Base-by-base conservation (phyloP, 768 basidiomycete species). In the Lentinula raphanica region DNA sequence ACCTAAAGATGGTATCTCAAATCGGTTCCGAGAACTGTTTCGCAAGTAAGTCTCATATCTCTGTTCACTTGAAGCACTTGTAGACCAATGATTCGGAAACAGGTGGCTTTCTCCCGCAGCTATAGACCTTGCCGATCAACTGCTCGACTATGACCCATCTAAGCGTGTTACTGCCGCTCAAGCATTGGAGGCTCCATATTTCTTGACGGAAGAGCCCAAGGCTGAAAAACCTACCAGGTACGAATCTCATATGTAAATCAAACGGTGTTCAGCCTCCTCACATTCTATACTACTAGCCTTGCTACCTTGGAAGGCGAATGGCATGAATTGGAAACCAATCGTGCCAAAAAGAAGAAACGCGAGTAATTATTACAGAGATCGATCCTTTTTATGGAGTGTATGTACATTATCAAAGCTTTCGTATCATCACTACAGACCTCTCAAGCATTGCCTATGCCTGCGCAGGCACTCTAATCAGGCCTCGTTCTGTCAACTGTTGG, bases 251-350 rank as follows among this genome's bases (percentile, higher is more conserved):
- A 55, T 9, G n/a, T 17, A 23, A 15, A 55, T 15, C 57, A 42
- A 38, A 44, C 54, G 42, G 9, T 19, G 25, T n/a, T 55, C 11
- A 17, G 42, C 46, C 66, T 62, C 40, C 46, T 58, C 40, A 21
- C 13, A 40, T 29, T n/a, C n/a, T n/a, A 54, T 49, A 60, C 45
- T 49, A 45, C 19, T 61, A 95, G 94, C 54, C 73, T 98, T 58
- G 81, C 88, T 12, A 81, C 81, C 12, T 72, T 97, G 40, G 85
- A 92, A 68, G 96, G 97, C 45, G 97, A 98, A 70, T 98, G 95
- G 92, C 97, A 99, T 71, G 97, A 99, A 71, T 79, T 95, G 61
- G 95, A 98, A 70, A 91, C 92, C 12, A 99, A 98, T 71, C 81
- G 92, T 39, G 87, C 88, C 58, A 90, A 85, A 74, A 88, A 89